Base-by-base conservation (phyloP, 495 filamentous ascomycete species). In the Elasticomyces elasticus region DNA sequence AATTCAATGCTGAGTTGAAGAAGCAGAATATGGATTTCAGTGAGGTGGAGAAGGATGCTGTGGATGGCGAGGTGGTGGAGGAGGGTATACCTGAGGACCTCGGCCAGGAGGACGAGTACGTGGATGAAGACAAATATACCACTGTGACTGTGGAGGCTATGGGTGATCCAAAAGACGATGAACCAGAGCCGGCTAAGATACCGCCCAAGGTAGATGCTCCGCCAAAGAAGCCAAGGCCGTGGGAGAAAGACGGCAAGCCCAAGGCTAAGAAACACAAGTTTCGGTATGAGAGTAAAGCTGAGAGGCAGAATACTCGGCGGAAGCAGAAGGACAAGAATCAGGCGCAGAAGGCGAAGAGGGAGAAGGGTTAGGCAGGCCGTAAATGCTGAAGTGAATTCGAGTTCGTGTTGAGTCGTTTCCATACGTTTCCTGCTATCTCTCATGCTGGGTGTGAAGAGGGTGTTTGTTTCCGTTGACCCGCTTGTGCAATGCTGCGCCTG, bases 61-160 rank as follows among this genome's bases (percentile, higher is more conserved):
- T 13, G 43, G 25, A 5, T 23, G 70, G 69, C 4, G 50, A 71
- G 12, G 78, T 80, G 10, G 82, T 78, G 60, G 85, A 79, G 81
- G 74, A 75, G 23, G 85, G 84, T 1, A 69, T 83, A 47, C 20
- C 22, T 3, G 66, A 45, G 65, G 69, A 31, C 47, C 51, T 94
- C 19, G 80, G 90, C 65, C 80, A 84, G 60, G 88, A 96, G 63
- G 90, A 91, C 50, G 89, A 95, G 69, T 98, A 95, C 70, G 79
- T 95, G 54, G 92, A 98, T 69, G 92, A 97, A 67, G 91, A 95
- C 63, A 85, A 84, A 67, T 94, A 86, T 64, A 95, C 91, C 17
- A 94, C 86, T 2, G 92, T 98, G 26, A 95, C 87, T 0, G 80
- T 98, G 0, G 89, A 95, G 66, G 84, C 84, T n/a, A 88, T 98